Evolutionary conservation across 2,329 filamentous ascomycete species (phyloP).

Genomic region (Fusarium sublunatum): DNA sequence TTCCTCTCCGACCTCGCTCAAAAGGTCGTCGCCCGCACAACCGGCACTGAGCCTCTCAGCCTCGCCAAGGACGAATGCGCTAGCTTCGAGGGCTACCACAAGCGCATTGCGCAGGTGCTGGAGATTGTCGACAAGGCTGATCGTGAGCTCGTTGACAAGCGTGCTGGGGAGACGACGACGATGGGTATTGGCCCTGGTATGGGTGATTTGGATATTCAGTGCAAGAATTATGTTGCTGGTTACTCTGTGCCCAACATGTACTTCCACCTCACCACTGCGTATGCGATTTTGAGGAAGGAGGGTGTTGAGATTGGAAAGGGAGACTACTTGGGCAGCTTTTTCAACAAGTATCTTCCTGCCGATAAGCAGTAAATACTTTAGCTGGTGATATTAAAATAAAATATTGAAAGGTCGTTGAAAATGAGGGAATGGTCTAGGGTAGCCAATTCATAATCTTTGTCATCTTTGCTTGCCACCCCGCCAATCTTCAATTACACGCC

Average conservation of each 20-base stretch:
- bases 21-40: constrained; percentile 51
- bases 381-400: too few species aligned
- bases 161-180: constrained; percentile 45
- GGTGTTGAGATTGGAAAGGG: constrained; percentile 71
- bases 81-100: constrained; percentile 51
- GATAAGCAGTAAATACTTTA: neutral
- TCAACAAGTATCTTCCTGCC: constrained; percentile 43
- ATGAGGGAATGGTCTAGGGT: constrained; percentile 15
- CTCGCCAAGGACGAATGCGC: constrained; percentile 47
- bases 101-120: constrained; percentile 49
- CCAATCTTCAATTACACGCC: constrained; percentile 19
- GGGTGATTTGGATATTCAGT: constrained; percentile 38
- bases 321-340: constrained; percentile 60
- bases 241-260: constrained; percentile 70
- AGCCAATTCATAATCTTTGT: constrained; percentile 17
- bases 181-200: constrained; percentile 49
- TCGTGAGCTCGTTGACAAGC: constrained; percentile 49
- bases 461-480: constrained; percentile 27
- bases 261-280: constrained; percentile 71
- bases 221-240: constrained; percentile 57
- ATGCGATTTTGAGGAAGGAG: constrained; percentile 69
- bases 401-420: too few species aligned
- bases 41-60: constrained; percentile 46
- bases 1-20: constrained; percentile 47
- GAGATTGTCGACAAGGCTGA: constrained; percentile 50